A percentile compares a stretch with the other conserved stretches of the same genome.
phyloP scores from a whole-genome alignment of 768 basidiomycete species.

The Xerocomus potaroensis region DNA sequence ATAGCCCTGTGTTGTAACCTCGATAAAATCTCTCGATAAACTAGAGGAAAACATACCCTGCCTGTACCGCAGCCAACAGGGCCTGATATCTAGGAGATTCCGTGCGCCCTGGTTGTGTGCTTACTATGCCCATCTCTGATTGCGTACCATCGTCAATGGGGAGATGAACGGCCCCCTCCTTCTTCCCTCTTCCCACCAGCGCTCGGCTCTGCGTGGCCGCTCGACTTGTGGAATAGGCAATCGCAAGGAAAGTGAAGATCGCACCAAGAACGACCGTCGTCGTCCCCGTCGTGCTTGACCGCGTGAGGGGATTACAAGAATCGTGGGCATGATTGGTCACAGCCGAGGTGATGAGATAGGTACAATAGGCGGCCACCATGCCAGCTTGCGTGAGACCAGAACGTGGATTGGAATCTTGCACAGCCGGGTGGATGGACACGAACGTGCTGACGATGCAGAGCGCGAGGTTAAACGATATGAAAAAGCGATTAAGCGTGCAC shows the following conservation, averaged over 20 bases:
- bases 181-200: conserved; percentile 70
- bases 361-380: conserved; percentile 98
- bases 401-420: conserved; percentile 91
- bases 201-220: conserved; percentile 96
- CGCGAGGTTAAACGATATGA: conserved; percentile 91
- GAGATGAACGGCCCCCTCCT: conserved; percentile 59
- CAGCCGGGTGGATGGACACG: conserved; percentile 74
- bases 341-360: conserved; percentile 91
- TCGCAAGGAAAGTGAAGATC: conserved; percentile 94
- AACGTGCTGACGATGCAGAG: conserved; percentile 76
- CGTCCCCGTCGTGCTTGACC: conserved; percentile 64
- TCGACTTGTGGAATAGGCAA: conserved; percentile 94
- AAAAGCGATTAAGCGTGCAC: conserved; percentile 92
- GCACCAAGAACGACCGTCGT: conserved; percentile 90
- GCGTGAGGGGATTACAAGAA: conserved; percentile 85
- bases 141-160: conserved; percentile 50
- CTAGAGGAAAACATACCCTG: conserved; percentile 57
- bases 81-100: conserved; percentile 93
- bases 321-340: conserved; percentile 87
- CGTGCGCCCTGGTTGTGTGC: conserved; percentile 74
- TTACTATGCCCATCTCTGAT: conserved; percentile 74
- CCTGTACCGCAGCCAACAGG: conserved; percentile 90
- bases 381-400: conserved; percentile 93
- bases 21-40: neutral
- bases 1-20: conserved; percentile 56